A percentile compares a stretch with the other conserved stretches of the same genome.
Conservation (phyloP, 768 basidiomycete genomes). For the Sporobolomyces pararoseus region DNA sequence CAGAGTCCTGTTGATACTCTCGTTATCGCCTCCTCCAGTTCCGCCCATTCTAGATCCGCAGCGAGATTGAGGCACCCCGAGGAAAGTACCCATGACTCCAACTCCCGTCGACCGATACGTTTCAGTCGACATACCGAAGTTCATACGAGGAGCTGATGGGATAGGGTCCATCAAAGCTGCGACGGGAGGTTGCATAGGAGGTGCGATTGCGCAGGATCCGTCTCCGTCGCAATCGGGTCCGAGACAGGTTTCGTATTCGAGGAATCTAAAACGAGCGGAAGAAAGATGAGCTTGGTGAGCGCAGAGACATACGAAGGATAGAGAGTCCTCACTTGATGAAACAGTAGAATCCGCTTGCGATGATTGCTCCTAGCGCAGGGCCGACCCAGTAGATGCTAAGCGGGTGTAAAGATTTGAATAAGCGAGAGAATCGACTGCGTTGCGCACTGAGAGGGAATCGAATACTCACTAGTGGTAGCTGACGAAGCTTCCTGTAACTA, state of each 20-base stretch:
- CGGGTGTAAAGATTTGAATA: not conserved
- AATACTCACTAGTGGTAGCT: constrained; percentile 35
- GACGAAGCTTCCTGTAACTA: constrained; percentile 25
- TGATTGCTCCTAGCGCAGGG: constrained; percentile 9
- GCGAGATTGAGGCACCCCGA: not conserved
- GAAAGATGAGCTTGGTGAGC: not conserved
- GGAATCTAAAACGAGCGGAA: not conserved
- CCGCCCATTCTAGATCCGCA: constrained; percentile 3
- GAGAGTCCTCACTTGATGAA: constrained; percentile 19
- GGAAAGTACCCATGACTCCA: not conserved
- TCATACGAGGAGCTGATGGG: constrained; percentile 1
- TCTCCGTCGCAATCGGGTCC: constrained; percentile 15
- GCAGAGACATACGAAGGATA: too few relatives aligned
- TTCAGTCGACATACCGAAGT: constrained; percentile 12
- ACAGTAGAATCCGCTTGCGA: constrained; percentile 20
- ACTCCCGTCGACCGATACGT: too few relatives aligned
- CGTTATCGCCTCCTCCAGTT: constrained; percentile 3
- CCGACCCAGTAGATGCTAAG: constrained; percentile 32
- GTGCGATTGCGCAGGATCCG: constrained; percentile 5
- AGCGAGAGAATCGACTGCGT: too few relatives aligned
- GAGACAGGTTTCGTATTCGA: constrained; percentile 26
- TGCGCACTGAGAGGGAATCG: not conserved
- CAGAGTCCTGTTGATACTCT: constrained; percentile 2
- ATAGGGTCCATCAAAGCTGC: not conserved
- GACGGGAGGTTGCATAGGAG: constrained; percentile 12